A percentile compares a stretch with the other conserved stretches of the same genome.
Conservation (phyloP, 2,329 filamentous ascomycete species). For the Fragosphaeria purpurea region DNA sequence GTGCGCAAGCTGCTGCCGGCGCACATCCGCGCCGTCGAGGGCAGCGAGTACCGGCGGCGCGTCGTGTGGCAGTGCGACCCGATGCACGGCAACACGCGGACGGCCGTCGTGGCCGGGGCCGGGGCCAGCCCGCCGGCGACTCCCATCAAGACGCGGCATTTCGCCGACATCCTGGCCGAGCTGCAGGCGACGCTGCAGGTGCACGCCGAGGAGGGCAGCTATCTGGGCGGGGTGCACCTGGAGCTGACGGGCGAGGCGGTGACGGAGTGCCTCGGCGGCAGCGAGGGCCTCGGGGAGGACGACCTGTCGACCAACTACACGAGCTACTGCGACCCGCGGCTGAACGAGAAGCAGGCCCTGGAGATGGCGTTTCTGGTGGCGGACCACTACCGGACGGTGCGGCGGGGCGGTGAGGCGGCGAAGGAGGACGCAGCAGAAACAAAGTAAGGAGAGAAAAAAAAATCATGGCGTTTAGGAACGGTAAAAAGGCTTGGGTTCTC, state of each 20-base stretch:
- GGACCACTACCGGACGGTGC: constrained; percentile 53
- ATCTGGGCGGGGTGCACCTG: constrained; percentile 87
- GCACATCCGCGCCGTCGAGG: constrained; percentile 83
- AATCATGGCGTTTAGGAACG: too few relatives aligned
- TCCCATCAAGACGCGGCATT: constrained; percentile 86
- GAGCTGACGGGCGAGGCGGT: constrained; percentile 94
- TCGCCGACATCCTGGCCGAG: constrained; percentile 82
- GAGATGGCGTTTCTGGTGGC: constrained; percentile 92
- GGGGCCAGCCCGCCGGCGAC: constrained; percentile 46
- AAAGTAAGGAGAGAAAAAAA: background rate
- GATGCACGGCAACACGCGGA: constrained; percentile 80
- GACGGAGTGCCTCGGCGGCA: constrained; percentile 90
- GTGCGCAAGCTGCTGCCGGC: constrained; percentile 66
- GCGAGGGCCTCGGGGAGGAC: constrained; percentile 75
- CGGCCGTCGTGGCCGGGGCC: constrained; percentile 32
- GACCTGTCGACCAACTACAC: constrained; percentile 88
- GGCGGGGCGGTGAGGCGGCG: background rate
- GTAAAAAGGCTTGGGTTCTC: too few relatives aligned
- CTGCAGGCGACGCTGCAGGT: constrained; percentile 74
- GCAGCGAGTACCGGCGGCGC: constrained; percentile 51
- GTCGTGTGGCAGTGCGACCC: constrained; percentile 98
- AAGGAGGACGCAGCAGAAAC: background rate
- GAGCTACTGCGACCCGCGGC: constrained; percentile 85
- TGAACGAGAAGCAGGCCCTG: constrained; percentile 96
- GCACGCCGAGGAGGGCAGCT: constrained; percentile 73